A percentile compares a stretch with the other conserved stretches of the same genome.
phyloP scores from a whole-genome alignment of 1,139 yeast genomes.

The Protomyces inouyei region DNA sequence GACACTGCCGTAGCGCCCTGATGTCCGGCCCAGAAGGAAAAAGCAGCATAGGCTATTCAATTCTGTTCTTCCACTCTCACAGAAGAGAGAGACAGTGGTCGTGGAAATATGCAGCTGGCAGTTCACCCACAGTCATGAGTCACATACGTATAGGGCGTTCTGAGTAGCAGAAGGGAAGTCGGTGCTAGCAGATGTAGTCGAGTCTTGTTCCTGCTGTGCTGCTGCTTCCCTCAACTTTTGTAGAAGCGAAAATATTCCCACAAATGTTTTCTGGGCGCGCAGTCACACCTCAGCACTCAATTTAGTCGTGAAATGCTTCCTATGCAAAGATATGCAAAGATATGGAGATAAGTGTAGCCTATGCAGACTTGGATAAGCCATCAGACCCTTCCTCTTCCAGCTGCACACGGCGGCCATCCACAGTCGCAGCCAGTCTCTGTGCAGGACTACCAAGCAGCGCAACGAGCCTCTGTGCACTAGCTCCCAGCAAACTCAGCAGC shows the following conservation, averaged over 20 bases:
- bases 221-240: neutral
- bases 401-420: conserved; percentile 17
- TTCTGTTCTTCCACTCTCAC: too few species aligned
- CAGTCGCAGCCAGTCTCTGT: conserved; percentile 8
- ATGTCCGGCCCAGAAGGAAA: neutral
- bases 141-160: too few species aligned
- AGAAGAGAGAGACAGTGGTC: too few species aligned
- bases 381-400: conserved; percentile 1
- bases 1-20: neutral
- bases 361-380: neutral
- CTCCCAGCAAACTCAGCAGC: conserved; percentile 8
- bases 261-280: neutral
- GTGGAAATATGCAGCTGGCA: too few species aligned
- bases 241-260: neutral
- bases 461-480: conserved; percentile 11
- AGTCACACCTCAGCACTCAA: neutral
- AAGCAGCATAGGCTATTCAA: neutral
- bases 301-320: neutral
- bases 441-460: conserved; percentile 21
- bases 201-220: neutral
- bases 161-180: neutral
- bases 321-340: too few species aligned
- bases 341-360: neutral
- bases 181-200: conserved; percentile 1
- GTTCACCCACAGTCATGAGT: too few species aligned